phyloP scores from a whole-genome alignment of 257 asterid species.

The Cruciata laevipes region DNA sequence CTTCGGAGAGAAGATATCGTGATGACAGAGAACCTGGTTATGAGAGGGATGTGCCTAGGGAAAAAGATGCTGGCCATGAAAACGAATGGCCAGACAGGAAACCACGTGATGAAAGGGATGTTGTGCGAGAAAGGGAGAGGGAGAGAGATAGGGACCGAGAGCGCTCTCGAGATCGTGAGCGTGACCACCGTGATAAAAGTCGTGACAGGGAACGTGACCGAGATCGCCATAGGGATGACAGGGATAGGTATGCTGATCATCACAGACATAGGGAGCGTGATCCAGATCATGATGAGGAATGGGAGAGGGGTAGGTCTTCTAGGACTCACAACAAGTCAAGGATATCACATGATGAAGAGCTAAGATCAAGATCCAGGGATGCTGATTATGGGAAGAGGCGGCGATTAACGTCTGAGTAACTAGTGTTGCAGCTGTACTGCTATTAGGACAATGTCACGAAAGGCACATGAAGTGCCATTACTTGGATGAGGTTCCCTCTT shows the following conservation, averaged over 20 bases:
- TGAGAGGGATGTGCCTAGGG: slow-evolving; percentile 54
- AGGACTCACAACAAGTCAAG: slow-evolving; percentile 59
- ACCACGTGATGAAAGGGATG: slow-evolving; percentile 55
- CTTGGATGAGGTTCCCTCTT: background rate
- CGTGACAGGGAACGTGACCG: slow-evolving; percentile 35
- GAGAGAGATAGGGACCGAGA: slow-evolving; percentile 54
- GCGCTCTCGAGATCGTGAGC: slow-evolving; percentile 45
- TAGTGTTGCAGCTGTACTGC: slow-evolving; percentile 11
- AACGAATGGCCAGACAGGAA: slow-evolving; percentile 55
- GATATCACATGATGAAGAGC: slow-evolving; percentile 53
- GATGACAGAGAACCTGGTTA: slow-evolving; percentile 68
- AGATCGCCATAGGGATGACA: slow-evolving; percentile 55
- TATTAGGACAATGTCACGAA: slow-evolving; percentile 14
- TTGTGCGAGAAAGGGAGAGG: slow-evolving; percentile 51
- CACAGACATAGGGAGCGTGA: slow-evolving; percentile 59
- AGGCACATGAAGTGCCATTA: slow-evolving; percentile 11
- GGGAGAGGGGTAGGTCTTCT: slow-evolving; percentile 70
- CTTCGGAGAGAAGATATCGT: slow-evolving; percentile 69
- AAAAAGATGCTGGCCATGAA: slow-evolving; percentile 43
- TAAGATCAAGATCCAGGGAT: slow-evolving; percentile 68
- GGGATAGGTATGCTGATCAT: slow-evolving; percentile 57
- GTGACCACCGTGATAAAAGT: slow-evolving; percentile 36
- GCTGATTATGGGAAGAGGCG: slow-evolving; percentile 71
- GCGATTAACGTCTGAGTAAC: slow-evolving; percentile 54
- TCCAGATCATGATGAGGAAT: slow-evolving; percentile 54